Percentiles rank a stretch among this genome's conserved stretches.
Conservation (phyloP, 768 basidiomycete species). For the Mycena alexandri region DNA sequence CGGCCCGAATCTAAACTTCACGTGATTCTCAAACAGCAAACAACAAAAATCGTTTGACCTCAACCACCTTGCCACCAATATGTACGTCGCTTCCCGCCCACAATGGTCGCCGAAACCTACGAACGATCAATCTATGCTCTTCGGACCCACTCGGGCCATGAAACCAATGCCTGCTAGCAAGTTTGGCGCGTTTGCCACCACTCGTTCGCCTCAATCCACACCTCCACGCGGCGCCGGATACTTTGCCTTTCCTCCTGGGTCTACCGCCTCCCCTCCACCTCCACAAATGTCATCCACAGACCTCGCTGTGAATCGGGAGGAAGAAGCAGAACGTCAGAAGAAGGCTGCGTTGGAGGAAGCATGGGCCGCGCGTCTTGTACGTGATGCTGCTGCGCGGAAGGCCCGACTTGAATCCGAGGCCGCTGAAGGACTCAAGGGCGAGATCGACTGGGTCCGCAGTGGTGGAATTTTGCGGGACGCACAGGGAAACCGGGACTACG, state of each 20-base stretch:
- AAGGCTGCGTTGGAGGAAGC: slow-evolving; percentile 33
- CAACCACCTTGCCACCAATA: neutral
- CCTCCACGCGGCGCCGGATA: slow-evolving; percentile 30
- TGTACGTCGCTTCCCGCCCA: slow-evolving; percentile 10
- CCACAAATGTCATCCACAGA: neutral
- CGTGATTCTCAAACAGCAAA: neutral
- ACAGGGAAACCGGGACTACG: slow-evolving; percentile 61
- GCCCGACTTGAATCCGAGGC: slow-evolving; percentile 48
- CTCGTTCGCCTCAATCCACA: slow-evolving; percentile 5
- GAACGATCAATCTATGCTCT: slow-evolving; percentile 9
- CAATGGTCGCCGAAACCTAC: slow-evolving; percentile 8
- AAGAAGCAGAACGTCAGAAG: slow-evolving; percentile 27
- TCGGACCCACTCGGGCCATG: slow-evolving; percentile 19
- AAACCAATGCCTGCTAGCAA: slow-evolving; percentile 29
- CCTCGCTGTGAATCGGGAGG: slow-evolving; percentile 17
- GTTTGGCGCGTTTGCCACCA: slow-evolving; percentile 18
- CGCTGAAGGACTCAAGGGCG: slow-evolving; percentile 60
- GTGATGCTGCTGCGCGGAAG: slow-evolving; percentile 35
- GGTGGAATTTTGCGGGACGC: slow-evolving; percentile 68
- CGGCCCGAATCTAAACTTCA: neutral
- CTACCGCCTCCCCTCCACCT: neutral
- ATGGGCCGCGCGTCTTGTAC: slow-evolving; percentile 30
- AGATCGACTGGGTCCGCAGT: slow-evolving; percentile 71
- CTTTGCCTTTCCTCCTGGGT: slow-evolving; percentile 32
- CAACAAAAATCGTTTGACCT: neutral